These are phyloP conservation scores for Blastocystis sp. DNA, from an alignment of 352 stramenopile species.

Conservation along the genomic window DNA sequence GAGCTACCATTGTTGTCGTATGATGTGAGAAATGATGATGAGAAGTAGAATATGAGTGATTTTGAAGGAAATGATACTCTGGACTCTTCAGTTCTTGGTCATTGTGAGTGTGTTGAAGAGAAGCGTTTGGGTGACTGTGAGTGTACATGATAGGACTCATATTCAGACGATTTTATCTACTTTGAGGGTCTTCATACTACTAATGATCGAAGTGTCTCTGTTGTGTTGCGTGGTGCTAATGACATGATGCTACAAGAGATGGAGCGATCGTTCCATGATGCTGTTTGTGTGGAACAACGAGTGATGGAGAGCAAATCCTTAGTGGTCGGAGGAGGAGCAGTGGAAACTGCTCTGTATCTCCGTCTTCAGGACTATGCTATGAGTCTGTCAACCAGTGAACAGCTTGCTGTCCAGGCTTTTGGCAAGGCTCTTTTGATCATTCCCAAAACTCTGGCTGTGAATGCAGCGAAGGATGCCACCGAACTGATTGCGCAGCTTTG, in stretches of 20 bases:
- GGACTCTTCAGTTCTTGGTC: conserved; percentile 82
- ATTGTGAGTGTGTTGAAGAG: conserved; percentile 84
- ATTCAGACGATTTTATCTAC: conserved; percentile 89
- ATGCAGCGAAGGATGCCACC: conserved; percentile 95
- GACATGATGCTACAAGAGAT: conserved; percentile 99
- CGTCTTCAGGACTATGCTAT: conserved; percentile 95
- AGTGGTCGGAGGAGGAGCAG: conserved; percentile 89
- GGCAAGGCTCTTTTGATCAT: conserved; percentile 96
- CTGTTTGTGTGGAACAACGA: conserved; percentile 96
- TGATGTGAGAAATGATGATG: background rate
- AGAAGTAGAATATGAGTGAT: conserved; percentile 89
- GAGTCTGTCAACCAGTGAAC: conserved; percentile 87
- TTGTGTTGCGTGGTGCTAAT: conserved; percentile 95
- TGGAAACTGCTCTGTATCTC: conserved; percentile 91
- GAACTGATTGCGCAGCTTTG: conserved; percentile 92
- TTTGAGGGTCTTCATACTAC: conserved; percentile 88
- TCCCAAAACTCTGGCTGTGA: conserved; percentile 93
- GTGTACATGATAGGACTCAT: background rate
- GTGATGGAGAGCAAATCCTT: conserved; percentile 98
- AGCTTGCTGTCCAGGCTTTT: conserved; percentile 97
- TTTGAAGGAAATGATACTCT: conserved; percentile 95
- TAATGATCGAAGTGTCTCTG: conserved; percentile 77
- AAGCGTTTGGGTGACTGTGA: conserved; percentile 86
- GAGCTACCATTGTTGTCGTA: conserved; percentile 76
- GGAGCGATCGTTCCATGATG: conserved; percentile 95